A percentile compares a stretch with the other conserved stretches of the same genome.
Evolutionary conservation across 495 filamentous ascomycete species (phyloP).

Genomic region (Coniosporium apollinis): DNA sequence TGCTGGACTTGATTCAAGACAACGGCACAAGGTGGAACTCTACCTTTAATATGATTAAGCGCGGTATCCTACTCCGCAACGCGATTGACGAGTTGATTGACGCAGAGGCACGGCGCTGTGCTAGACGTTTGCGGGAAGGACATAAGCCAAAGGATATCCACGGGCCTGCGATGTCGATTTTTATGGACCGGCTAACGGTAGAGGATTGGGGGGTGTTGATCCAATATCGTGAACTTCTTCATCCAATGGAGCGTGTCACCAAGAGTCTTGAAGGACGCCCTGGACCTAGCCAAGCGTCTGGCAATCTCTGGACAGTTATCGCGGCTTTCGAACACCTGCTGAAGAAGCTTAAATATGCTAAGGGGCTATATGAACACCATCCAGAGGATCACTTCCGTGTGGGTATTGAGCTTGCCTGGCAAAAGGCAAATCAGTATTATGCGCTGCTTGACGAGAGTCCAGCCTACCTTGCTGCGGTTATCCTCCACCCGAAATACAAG

Average conservation of each 20-base stretch:
- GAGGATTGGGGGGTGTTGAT: constrained; percentile 6
- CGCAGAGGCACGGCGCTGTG: not conserved
- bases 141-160: too few species aligned
- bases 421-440: constrained; percentile 6
- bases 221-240: constrained; percentile 3
- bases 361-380: not conserved
- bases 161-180: too few species aligned
- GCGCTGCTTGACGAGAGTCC: constrained; percentile 2
- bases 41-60: constrained; percentile 2
- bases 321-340: not conserved
- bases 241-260: constrained; percentile 6
- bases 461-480: constrained; percentile 2
- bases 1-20: constrained; percentile 4
- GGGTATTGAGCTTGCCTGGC: constrained; percentile 5
- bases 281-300: not conserved
- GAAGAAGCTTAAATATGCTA: not conserved
- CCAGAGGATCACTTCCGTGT: constrained; percentile 4
- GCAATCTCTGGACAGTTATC: not conserved
- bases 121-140: not conserved
- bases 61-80: constrained; percentile 4
- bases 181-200: constrained; percentile 1
- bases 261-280: constrained; percentile 4
- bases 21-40: constrained; percentile 6
- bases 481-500: constrained; percentile 5
- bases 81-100: constrained; percentile 3